Conservation (phyloP, 1,139 yeast species). For the Yamadazyma diddensiae region DNA sequence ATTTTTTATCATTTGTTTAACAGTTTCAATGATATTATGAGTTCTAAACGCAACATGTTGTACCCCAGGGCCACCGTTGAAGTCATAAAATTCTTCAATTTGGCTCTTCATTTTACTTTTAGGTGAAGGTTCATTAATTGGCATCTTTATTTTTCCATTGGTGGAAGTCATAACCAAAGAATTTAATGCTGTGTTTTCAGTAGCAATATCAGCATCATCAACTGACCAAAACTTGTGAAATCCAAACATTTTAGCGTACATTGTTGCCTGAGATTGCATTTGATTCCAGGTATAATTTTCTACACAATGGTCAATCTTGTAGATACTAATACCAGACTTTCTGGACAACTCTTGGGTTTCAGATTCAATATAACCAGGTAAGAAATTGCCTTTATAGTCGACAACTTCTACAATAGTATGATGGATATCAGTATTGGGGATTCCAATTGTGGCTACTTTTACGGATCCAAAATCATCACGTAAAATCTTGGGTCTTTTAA, state of each 20-base stretch:
- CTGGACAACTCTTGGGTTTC: neutral
- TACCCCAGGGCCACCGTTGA: constrained; percentile 74
- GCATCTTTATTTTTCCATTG: constrained; percentile 69
- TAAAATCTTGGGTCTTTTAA: constrained; percentile 38
- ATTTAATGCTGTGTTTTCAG: constrained; percentile 64
- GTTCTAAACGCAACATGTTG: constrained; percentile 78
- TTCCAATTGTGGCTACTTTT: constrained; percentile 51
- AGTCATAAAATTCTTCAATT: constrained; percentile 78
- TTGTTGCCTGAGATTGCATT: constrained; percentile 55
- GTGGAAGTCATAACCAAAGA: constrained; percentile 76
- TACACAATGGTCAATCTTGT: constrained; percentile 70
- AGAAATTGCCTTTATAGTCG: constrained; percentile 45
- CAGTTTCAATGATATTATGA: constrained; percentile 54
- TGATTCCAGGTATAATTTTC: constrained; percentile 73
- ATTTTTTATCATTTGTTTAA: constrained; percentile 48
- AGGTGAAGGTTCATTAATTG: constrained; percentile 76
- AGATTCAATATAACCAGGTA: constrained; percentile 50
- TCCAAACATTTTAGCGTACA: constrained; percentile 63
- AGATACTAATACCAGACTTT: constrained; percentile 20
- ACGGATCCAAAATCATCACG: constrained; percentile 52
- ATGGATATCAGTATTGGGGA: constrained; percentile 60
- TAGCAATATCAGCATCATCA: constrained; percentile 69
- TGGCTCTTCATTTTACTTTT: constrained; percentile 64
- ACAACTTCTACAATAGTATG: constrained; percentile 63
- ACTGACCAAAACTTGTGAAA: constrained; percentile 83